Evolutionary conservation across 2,329 filamentous ascomycete species (phyloP), one percentile per base, ranked within the genome.

Genomic region (Lasiodiplodia gonubiensis): DNA sequence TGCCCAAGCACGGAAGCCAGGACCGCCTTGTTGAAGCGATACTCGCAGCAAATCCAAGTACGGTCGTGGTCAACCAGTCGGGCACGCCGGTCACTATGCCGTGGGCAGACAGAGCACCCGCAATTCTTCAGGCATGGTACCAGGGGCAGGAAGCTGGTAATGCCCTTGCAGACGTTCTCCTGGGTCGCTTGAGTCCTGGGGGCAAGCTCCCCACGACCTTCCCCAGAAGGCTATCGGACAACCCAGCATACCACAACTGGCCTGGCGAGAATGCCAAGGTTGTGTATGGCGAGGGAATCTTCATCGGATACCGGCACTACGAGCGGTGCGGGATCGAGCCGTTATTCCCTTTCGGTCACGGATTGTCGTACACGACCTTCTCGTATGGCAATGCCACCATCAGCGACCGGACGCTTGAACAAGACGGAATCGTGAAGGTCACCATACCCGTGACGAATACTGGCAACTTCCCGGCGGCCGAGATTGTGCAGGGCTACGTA

Each of bases 101-200:
- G 18, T 93, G 90, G 91, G 86, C 83, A 1, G 82, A 87, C 70
- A 78, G 83, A 25, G 88, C 90, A 2, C 86, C 89, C 3, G 86
- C 89, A 1, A 88, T 93, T 35, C 74, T 93, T 0, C 90, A 93
- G 74, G 86, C 91, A 8, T 95, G 92, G 91, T 95, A 93, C 73
- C 91, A 92, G 69, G 92, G 92, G n/a, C 92, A 95, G 73, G 92
- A 95, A 80, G 90, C 90, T 5, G 92, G 92, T 6, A 93, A 94
- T 74, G 89, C 89, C 12, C 90, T 96, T 69, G 91, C 90, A 0
- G 92, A 94, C 71, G 85, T 94, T 1, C 82, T 94, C 0, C 91
- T 92, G 70, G 90, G 91, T 57, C 86, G 89, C 69, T 85, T 87
- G 55, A 93, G 91, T 74, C 92, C 92, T 0, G 89, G 87, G 69